Evolutionary conservation across 306 rosid species (phyloP).

Genomic region (Cucurbita argyrosperma): DNA sequence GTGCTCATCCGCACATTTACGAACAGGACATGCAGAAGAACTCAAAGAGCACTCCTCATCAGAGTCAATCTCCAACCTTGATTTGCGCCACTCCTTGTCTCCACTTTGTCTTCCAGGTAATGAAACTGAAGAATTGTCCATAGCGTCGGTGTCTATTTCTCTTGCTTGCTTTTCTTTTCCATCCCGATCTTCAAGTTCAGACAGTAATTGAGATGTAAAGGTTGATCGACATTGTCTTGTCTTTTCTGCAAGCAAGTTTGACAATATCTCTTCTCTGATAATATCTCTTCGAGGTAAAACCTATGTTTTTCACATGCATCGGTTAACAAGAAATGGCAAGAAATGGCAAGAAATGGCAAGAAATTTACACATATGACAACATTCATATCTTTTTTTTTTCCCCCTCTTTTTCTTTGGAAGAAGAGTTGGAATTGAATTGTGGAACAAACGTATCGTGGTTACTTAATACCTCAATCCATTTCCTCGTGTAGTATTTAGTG

Average conservation of each 20-base stretch:
- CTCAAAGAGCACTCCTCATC: slow-evolving; percentile 28
- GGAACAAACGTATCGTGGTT: neutral
- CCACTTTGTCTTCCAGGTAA: slow-evolving; percentile 95
- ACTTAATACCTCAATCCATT: slow-evolving; percentile 69
- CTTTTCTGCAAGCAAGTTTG: slow-evolving; percentile 35
- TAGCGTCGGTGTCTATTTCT: slow-evolving; percentile 37
- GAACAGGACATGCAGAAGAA: slow-evolving; percentile 56
- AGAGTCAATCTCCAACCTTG: slow-evolving; percentile 62
- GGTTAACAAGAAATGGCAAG: neutral
- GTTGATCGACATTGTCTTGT: slow-evolving; percentile 47
- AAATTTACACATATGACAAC: neutral
- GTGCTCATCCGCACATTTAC: slow-evolving; percentile 70
- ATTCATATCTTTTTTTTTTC: neutral
- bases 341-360: neutral
- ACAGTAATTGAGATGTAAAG: slow-evolving; percentile 36
- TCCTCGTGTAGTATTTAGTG: slow-evolving; percentile 83
- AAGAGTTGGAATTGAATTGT: neutral
- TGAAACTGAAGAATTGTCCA: slow-evolving; percentile 39
- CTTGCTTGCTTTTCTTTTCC: slow-evolving; percentile 47
- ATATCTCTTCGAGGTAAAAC: slow-evolving; percentile 61
- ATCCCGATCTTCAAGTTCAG: slow-evolving; percentile 52
- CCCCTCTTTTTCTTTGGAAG: no score
- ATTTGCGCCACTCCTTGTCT: slow-evolving; percentile 78
- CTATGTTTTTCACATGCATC: slow-evolving; percentile 16
- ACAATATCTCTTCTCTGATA: slow-evolving; percentile 40